Evolutionary conservation across 2,329 filamentous ascomycete species (phyloP), one percentile per base, ranked within the genome.

Genomic region (Pseudogymnoascus sp.): DNA sequence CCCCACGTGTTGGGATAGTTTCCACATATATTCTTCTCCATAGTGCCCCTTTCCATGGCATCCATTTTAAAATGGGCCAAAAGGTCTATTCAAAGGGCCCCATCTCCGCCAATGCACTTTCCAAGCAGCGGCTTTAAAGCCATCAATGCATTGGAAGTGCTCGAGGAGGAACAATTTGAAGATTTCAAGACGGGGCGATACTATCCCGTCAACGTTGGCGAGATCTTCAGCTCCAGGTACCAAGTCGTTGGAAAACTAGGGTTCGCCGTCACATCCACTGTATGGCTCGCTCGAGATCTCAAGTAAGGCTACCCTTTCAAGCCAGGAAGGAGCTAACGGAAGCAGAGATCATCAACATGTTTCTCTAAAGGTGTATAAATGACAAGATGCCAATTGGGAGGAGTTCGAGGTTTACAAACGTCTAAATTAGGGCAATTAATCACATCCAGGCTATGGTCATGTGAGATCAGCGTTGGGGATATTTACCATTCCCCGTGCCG

Each of bases 321-420:
- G 33, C 21, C 21, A 19, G 6, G 23, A 38, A 35, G 15, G 15
- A 38, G 21, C 47, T 36, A 26, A 15, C 26, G 1, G 28, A 64
- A 17, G 31, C 59, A 59, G 63, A 63, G 21, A 38, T 13, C 60
- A 28, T 50, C 2, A 35, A 36, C 38, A 68, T 15, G 65, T 64
- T 8, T 26, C 65, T 15, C 23, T 68, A 0, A 67, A 67, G 23
- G 21, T 65, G 2, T 68, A 64, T 23, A 67, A 36, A 15, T 47
- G 59, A 5, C 59, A 63, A 5, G 63, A 59, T 15, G 38, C 47
- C 21, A 42, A 61, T 17, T 33, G 17, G n/a, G 63, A 64, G 42
- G 78, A 81, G 67, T 67, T 80, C 3, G 65, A 71, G 0, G 78
- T 79, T 13, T 81, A 80, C 60, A 73, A 74, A 65, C 73, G 69